Evolutionary conservation across 139 green algal species (phyloP), one percentile per base, ranked within the genome.

Genomic region (Closterium sp.): DNA sequence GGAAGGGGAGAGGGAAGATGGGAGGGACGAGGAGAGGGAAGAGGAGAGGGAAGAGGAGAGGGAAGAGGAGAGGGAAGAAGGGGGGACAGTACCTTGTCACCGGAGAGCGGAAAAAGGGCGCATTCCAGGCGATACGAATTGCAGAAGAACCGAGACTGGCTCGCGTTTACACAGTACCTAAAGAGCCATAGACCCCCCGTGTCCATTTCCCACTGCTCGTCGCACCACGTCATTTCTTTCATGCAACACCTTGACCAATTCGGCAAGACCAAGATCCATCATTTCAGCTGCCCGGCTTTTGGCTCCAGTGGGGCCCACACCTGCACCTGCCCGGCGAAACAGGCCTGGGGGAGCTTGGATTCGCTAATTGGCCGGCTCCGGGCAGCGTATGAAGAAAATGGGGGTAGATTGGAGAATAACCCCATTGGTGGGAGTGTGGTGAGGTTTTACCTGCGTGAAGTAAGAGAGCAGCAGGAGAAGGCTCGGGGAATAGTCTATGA

Each of bases 301-400:
- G 87, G 87, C 16, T 90, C 28, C 87, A 85, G 16, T 12, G 43
- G 43, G 16, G 12, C 28, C 16, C 87, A 90, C 31, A 12, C 36
- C 31, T 90, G 87, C 43, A 84, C 12, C 9, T 90, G 87, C 43
- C 87, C 87, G 30, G 87, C 87, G 87, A 81, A 33, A 10, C 87
- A 90, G 43, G 87, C 87, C 28, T 90, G 87, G 87, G 87, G 84
- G 64, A 83, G 64, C 64, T 16, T 88, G 12, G 87, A 90, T 21
- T 90, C 87, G 16, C 43, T 90, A 12, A 23, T 90, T 9, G 87
- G 87, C 16, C 36, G 87, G 31, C 87, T 90, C 16, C 12, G 87
- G 33, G 87, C 87, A 9, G 87, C 87, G 38, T 90, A 85, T 90
- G 87, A 90, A 84, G 87, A 90, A 84, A 87, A 90, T 85, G 87